Base-by-base conservation (phyloP, 2,329 filamentous ascomycete genomes). In the Xylariaceae sp. region DNA sequence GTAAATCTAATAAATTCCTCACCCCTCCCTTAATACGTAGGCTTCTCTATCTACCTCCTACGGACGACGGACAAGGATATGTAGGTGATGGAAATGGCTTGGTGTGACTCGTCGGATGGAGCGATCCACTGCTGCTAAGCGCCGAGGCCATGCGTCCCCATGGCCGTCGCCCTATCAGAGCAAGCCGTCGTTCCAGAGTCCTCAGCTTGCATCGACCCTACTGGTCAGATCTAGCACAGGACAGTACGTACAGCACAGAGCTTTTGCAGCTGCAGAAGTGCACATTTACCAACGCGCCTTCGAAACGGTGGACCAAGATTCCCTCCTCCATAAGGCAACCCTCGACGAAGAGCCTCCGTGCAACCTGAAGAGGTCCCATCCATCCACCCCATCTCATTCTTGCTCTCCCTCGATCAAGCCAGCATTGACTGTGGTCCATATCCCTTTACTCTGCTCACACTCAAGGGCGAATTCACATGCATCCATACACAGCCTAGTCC, bases 111-210 rank as follows among this genome's bases (percentile, higher is more conserved):
- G 68, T 60, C 63, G 59, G 63, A 61, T 61, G 64, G 68, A 67
- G 68, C 64, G 67, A 70, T 64, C 60, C 67, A 62, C 64, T 55
- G 63, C 61, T 63, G 60, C 67, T 80, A 80, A 80, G 76, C 77
- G 77, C 77, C 70, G 72, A 64, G 69, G 69, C 71, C 76, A 73
- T 58, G 54, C 45, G 72, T 69, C 63, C 60, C 64, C 65, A 69
- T 75, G 73, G 73, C 73, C 69, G 67, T 68, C 68, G 55, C 54
- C 60, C 62, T 50, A 38, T 45, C 27, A 37, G 33, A 27, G 40
- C 47, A 39, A 34, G 37, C 37, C 23, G 39, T 37, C 34, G 35
- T 22, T 36, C 46, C 41, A 48, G 47, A 52, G 47, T 51, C 45
- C 32, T 49, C 52, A 49, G 45, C 55, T 55, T 51, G 46, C 53